Conservation (phyloP, 2,329 filamentous ascomycete species). For the Phyllosticta paracitricarpa region DNA sequence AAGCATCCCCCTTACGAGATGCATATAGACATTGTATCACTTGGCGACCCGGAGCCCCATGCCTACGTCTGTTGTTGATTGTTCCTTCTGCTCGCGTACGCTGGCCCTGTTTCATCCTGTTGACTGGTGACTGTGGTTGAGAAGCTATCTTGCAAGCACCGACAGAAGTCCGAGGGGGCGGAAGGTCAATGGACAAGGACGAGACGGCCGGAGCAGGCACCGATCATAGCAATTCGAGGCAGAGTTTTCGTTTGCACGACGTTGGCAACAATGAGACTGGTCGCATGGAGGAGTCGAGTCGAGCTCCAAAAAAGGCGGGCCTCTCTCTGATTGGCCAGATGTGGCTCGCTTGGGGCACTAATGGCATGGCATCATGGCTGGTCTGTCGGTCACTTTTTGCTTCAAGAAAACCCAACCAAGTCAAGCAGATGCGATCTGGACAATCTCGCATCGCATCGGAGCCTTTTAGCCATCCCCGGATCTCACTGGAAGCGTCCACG, state of each 20-base stretch:
- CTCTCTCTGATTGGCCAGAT: background rate
- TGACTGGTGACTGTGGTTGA: background rate
- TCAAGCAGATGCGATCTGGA: background rate
- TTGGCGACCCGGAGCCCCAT: background rate
- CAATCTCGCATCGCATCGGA: background rate
- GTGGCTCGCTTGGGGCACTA: background rate
- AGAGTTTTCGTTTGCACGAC: background rate
- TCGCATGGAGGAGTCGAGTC: background rate
- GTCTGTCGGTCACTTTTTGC: background rate
- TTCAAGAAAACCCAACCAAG: background rate
- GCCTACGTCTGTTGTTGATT: background rate
- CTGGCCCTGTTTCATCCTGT: background rate
- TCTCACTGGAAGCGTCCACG: background rate
- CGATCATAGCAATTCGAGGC: too few species aligned
- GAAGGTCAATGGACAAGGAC: background rate
- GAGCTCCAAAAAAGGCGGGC: background rate
- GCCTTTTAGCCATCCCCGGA: background rate
- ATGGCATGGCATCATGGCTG: background rate
- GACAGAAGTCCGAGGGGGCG: background rate
- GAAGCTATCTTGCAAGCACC: background rate
- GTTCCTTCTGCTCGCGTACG: background rate
- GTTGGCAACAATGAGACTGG: background rate
- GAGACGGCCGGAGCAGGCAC: background rate
- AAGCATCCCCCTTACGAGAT: background rate
- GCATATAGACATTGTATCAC: background rate